Base-by-base conservation (phyloP, 2,329 filamentous ascomycete genomes). In the Mycogone perniciosa region DNA sequence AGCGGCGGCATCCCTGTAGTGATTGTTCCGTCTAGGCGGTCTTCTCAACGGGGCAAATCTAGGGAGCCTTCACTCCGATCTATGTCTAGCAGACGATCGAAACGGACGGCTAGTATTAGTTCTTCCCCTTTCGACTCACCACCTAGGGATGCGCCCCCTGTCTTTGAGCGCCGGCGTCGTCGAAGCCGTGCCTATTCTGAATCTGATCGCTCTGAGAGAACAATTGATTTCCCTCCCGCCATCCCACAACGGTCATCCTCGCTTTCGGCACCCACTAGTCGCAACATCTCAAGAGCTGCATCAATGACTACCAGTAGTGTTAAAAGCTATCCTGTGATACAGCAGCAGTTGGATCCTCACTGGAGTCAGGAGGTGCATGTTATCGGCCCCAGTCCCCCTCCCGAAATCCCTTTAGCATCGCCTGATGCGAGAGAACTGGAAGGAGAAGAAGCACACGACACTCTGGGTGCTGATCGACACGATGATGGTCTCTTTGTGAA, bases 1-100 rank as follows among this genome's bases (percentile, higher is more conserved):
- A 77, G 66, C 48, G 82, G 81, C 6, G 80, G 71, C 2, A 81
- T 85, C 7, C 82, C 82, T 2, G 81, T 85, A 6, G 73, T 84
- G 6, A 72, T 85, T 20, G 76, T 85, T 46, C 82, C 82, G 6
- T 76, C 79, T 50, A 77, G 82, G 11, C 70, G 66, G 11, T 78
- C 80, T 6, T 82, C 80, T 4, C 66, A 73, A 8, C 76, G 75
- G 46, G 71, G 75, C n/a, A 76, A 72, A 52, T 73, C 76, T 6
- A 72, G 70, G 41, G 70, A 79, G 31, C 78, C 76, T 4, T 84
- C 81, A 2, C 66, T 84, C 11, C 75, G 80, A 50, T 84, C 82
- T 20, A 79, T 75, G n/a, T 82, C 78, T 54, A 85, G 81, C 59
- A 74, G 73, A 46, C 73, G 70, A 43, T 79, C 79, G 2, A 78